phyloP scores from a whole-genome alignment of 164 flowering plant genomes.

The Platanus orientalis region DNA sequence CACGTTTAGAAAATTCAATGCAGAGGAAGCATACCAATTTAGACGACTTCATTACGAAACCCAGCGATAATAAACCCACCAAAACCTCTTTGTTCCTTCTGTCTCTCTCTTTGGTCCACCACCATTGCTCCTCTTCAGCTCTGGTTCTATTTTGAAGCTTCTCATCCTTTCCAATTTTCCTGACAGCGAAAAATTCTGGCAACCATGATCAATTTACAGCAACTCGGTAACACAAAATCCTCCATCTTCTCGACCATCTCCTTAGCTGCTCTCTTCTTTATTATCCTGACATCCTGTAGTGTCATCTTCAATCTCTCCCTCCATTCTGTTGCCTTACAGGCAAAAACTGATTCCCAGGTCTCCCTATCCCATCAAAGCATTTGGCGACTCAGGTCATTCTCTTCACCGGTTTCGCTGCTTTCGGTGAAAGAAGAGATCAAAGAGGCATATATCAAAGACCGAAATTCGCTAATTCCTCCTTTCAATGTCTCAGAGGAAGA shows the following conservation, averaged over 20 bases:
- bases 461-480: constrained; percentile 10
- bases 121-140: too few species aligned
- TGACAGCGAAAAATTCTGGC: too few species aligned
- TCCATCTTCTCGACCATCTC: constrained; percentile 13
- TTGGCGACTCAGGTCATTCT: not conserved
- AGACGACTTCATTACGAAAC: too few species aligned
- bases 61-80: too few species aligned
- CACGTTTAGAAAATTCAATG: too few species aligned
- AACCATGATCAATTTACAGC: too few species aligned
- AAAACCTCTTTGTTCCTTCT: too few species aligned
- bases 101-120: too few species aligned
- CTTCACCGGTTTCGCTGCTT: not conserved
- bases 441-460: not conserved
- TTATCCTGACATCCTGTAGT: constrained; percentile 4
- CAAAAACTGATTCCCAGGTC: not conserved
- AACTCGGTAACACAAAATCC: too few species aligned
- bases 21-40: too few species aligned
- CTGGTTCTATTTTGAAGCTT: too few species aligned
- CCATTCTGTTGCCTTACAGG: not conserved
- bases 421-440: not conserved
- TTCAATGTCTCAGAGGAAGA: constrained; percentile 21
- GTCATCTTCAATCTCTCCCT: not conserved
- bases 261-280: constrained; percentile 8
- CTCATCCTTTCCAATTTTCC: too few species aligned
- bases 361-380: not conserved